Conservation (phyloP, 1,284 basidiomycete species). For the Cutaneotrichosporon mucoides region DNA sequence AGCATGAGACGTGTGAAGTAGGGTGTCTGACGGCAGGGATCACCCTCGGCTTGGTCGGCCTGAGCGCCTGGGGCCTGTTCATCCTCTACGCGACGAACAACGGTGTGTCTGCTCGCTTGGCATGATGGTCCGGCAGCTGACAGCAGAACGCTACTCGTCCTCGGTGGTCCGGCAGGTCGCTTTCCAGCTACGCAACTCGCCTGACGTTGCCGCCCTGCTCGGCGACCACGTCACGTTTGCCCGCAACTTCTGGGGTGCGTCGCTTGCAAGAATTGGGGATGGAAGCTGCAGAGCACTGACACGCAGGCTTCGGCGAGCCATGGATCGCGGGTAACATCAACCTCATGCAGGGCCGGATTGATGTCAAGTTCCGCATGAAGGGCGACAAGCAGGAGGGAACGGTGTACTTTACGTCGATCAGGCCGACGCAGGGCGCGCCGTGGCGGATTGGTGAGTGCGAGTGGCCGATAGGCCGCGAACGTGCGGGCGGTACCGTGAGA, state of each 20-base stretch:
- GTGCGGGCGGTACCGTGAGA: too few species aligned
- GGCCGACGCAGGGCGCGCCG: constrained; percentile 42
- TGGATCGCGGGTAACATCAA: constrained; percentile 49
- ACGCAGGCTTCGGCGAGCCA: constrained; percentile 44
- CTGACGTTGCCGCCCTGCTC: constrained; percentile 35
- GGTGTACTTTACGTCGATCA: constrained; percentile 49
- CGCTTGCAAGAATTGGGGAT: too few species aligned
- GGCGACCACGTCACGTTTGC: constrained; percentile 41
- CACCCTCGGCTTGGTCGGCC: constrained; percentile 32
- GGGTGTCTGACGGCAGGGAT: constrained; percentile 26
- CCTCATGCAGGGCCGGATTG: constrained; percentile 49
- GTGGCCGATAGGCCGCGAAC: too few species aligned
- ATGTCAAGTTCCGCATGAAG: constrained; percentile 45
- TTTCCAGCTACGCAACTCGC: constrained; percentile 46
- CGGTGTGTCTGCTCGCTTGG: constrained; percentile 24
- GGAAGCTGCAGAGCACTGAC: background rate
- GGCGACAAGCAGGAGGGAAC: constrained; percentile 45
- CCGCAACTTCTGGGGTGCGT: constrained; percentile 47
- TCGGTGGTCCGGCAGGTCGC: constrained; percentile 44
- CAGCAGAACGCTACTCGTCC: constrained; percentile 45
- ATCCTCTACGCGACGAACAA: constrained; percentile 48
- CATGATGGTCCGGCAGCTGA: background rate
- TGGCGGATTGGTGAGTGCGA: constrained; percentile 42
- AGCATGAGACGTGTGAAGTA: background rate
- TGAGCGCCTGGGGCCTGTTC: constrained; percentile 44